Conservation (phyloP, 805 yeast species). For the Saturnispora zaruensis region DNA sequence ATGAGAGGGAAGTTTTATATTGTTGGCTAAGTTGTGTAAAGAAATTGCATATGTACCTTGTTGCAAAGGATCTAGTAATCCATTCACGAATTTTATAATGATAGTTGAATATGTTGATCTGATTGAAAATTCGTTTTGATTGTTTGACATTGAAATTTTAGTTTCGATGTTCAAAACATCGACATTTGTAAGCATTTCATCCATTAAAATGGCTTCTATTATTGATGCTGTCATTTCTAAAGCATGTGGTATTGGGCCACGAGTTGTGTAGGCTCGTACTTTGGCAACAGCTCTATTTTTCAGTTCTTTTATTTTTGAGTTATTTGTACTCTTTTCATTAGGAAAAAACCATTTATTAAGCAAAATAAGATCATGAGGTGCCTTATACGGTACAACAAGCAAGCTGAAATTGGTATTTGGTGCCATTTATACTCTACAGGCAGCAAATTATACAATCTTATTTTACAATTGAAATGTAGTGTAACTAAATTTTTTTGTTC, state of each 20-base stretch:
- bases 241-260: conserved; percentile 65
- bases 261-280: conserved; percentile 45
- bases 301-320: conserved; percentile 1
- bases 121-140: conserved; percentile 29
- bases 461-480: neutral
- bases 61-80: conserved; percentile 80
- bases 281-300: conserved; percentile 38
- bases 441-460: neutral
- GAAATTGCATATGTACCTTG: conserved; percentile 73
- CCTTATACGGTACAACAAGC: conserved; percentile 21
- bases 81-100: conserved; percentile 81
- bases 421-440: neutral
- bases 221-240: conserved; percentile 57
- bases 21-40: conserved; percentile 61
- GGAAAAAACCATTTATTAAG: conserved; percentile 46
- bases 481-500: neutral
- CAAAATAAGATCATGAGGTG: conserved; percentile 34
- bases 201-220: conserved; percentile 40
- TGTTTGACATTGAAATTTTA: neutral
- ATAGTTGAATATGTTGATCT: conserved; percentile 63
- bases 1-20: conserved; percentile 59
- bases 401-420: neutral
- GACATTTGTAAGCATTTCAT: conserved; percentile 21
- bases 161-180: conserved; percentile 3
- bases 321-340: neutral